Conservation (phyloP, 192 early-diverging fungal genomes). For the Coemansia sp. region DNA sequence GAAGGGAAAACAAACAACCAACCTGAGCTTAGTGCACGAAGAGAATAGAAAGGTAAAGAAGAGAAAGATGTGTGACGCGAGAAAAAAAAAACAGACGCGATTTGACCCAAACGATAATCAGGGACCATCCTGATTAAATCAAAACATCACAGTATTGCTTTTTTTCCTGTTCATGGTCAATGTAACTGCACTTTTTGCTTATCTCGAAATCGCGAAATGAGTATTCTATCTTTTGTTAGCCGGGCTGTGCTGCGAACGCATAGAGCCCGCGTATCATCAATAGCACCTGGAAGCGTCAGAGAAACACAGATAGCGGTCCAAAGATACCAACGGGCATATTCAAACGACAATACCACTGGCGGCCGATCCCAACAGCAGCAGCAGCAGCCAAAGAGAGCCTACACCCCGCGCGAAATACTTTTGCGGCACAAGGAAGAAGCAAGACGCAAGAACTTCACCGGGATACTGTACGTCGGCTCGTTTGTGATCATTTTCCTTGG, state of each 20-base stretch:
- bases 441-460: constrained; percentile 45
- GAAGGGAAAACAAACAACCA: not conserved
- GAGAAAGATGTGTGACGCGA: too few relatives aligned
- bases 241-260: constrained; percentile 1
- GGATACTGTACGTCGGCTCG: constrained; percentile 75
- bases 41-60: not conserved
- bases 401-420: constrained; percentile 27
- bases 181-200: not conserved
- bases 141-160: too few relatives aligned
- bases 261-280: not conserved
- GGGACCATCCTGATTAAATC: too few relatives aligned
- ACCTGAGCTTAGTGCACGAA: not conserved
- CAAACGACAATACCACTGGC: not conserved
- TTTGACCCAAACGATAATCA: too few relatives aligned
- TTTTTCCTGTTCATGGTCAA: too few relatives aligned
- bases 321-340: not conserved
- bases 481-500: constrained; percentile 85
- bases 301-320: not conserved
- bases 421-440: constrained; percentile 31
- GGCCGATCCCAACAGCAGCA: constrained; percentile 1
- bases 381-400: not conserved
- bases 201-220: not conserved
- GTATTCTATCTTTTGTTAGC: not conserved
- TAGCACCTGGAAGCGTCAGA: not conserved
- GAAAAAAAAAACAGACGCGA: too few relatives aligned